phyloP scores from a whole-genome alignment of 352 stramenopile species.

The Globisporangium orthogonon region DNA sequence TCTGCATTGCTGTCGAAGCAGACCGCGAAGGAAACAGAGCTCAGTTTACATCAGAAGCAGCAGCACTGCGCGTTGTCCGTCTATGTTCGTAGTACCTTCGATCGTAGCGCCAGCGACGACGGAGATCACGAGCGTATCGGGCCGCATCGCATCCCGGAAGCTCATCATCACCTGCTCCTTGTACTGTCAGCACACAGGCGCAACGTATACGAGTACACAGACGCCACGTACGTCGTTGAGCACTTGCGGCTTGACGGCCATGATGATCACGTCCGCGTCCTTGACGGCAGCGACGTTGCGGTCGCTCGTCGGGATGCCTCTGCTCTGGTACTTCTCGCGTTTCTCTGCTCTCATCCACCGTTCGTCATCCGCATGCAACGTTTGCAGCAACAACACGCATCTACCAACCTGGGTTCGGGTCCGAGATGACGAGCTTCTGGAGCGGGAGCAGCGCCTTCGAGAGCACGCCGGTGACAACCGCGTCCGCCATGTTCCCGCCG shows the following conservation, averaged over 20 bases:
- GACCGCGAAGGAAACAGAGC: not conserved
- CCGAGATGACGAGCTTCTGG: slow-evolving; percentile 73
- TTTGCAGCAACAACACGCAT: not conserved
- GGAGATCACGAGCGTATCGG: slow-evolving; percentile 67
- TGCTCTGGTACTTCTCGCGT: slow-evolving; percentile 50
- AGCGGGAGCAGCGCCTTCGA: slow-evolving; percentile 55
- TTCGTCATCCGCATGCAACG: not conserved
- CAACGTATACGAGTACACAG: not conserved
- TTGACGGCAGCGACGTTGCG: slow-evolving; percentile 55
- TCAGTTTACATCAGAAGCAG: not conserved
- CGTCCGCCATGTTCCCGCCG: slow-evolving; percentile 88
- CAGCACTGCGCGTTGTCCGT: too few species aligned
- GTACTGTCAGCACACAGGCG: not conserved
- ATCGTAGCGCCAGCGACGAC: slow-evolving; percentile 83
- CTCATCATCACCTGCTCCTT: slow-evolving; percentile 44
- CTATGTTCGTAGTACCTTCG: slow-evolving; percentile 18
- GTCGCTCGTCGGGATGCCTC: slow-evolving; percentile 52
- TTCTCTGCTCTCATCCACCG: slow-evolving; percentile 21
- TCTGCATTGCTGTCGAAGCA: slow-evolving; percentile 31
- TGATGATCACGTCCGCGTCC: slow-evolving; percentile 88
- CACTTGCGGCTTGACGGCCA: slow-evolving; percentile 95
- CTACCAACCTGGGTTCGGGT: slow-evolving; percentile 52
- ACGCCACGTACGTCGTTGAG: slow-evolving; percentile 55
- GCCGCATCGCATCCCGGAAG: slow-evolving; percentile 49
- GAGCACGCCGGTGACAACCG: slow-evolving; percentile 78